Evolutionary conservation across 2,329 filamentous ascomycete species (phyloP).

Genomic region (Fusarium tjaetaba): DNA sequence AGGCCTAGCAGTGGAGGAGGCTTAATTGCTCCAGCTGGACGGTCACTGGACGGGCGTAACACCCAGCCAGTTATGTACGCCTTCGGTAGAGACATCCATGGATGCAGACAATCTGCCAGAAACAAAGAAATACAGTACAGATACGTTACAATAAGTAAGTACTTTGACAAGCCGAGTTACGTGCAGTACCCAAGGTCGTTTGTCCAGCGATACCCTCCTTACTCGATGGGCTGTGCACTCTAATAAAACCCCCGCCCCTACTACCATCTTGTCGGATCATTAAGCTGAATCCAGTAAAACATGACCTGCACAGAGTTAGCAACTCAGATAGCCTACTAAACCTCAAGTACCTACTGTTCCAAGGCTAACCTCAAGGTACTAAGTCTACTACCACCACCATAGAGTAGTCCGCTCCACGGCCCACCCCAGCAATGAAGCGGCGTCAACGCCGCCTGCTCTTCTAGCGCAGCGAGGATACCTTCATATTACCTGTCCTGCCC

Average conservation of each 20-base stretch:
- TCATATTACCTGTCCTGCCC: slow-evolving; percentile 40
- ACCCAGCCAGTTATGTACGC: not conserved
- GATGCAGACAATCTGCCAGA: slow-evolving; percentile 1
- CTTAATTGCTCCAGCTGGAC: slow-evolving; percentile 30
- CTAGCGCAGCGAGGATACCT: slow-evolving; percentile 45
- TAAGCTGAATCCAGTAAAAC: slow-evolving; percentile 22
- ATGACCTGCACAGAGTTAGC: not conserved
- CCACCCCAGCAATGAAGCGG: slow-evolving; percentile 42
- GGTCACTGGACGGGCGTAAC: slow-evolving; percentile 26
- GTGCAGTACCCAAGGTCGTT: not conserved
- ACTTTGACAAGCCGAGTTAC: not conserved
- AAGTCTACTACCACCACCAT: slow-evolving; percentile 14
- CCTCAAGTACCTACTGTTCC: not conserved
- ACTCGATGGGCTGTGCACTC: not conserved
- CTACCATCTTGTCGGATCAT: slow-evolving; percentile 26
- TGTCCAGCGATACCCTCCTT: not conserved
- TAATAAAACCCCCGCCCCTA: not conserved
- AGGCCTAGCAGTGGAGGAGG: slow-evolving; percentile 7
- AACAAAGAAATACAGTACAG: slow-evolving; percentile 15
- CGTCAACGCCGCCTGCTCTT: slow-evolving; percentile 43
- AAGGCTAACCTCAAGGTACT: slow-evolving; percentile 12
- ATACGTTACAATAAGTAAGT: not conserved
- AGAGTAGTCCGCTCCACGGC: slow-evolving; percentile 33
- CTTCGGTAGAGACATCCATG: slow-evolving; percentile 10
- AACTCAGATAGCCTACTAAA: slow-evolving; percentile 27